Conservation (phyloP, 2,329 filamentous ascomycete species). For the Cryphonectria radicalis region DNA sequence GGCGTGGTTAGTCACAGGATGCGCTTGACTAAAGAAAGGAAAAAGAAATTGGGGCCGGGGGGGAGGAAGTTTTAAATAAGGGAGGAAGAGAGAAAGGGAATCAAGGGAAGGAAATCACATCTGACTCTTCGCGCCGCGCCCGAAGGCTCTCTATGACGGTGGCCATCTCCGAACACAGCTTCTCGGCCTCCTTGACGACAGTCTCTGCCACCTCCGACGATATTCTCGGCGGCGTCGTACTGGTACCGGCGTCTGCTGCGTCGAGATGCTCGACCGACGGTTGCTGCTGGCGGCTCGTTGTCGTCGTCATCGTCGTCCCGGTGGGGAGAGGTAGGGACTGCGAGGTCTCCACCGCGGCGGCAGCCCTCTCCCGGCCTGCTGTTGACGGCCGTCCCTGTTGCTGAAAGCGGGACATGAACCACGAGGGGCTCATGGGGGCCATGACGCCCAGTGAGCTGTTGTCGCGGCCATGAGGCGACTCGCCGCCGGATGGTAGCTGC, state of each 20-base stretch:
- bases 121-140: conserved; percentile 62
- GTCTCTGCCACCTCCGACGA: conserved; percentile 33
- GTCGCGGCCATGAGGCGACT: conserved; percentile 7
- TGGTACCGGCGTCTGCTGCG: conserved; percentile 17
- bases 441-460: conserved; percentile 21
- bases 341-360: neutral
- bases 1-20: neutral
- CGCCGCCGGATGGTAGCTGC: conserved; percentile 7
- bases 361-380: neutral
- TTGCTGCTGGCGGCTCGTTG: neutral
- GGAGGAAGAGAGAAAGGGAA: conserved; percentile 37
- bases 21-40: neutral
- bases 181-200: conserved; percentile 41
- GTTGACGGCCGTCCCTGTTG: conserved; percentile 20
- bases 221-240: conserved; percentile 19
- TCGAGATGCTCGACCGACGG: conserved; percentile 20
- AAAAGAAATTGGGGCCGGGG: neutral
- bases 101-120: conserved; percentile 40
- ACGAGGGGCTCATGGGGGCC: conserved; percentile 28
- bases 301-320: neutral
- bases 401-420: conserved; percentile 28
- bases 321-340: neutral
- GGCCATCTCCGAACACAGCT: conserved; percentile 55
- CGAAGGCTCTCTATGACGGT: conserved; percentile 55
- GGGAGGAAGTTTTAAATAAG: neutral